Percentiles rank a stretch among this genome's conserved stretches.
Conservation (phyloP, 1,284 basidiomycete species). For the Cystobasidium sp. region DNA sequence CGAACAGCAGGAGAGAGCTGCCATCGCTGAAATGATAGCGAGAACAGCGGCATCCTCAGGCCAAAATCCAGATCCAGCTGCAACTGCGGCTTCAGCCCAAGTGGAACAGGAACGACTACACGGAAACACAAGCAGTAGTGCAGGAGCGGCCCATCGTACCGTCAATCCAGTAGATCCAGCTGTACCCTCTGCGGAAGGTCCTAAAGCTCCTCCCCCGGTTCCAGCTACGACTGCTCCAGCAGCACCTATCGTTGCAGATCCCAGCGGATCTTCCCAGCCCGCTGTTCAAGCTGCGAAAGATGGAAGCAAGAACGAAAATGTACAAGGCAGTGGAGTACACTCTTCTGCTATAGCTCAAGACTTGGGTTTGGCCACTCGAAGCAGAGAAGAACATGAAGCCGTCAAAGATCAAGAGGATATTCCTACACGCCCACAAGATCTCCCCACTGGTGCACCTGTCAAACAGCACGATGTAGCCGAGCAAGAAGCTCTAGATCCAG, state of each 20-base stretch:
- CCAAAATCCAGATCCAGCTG: neutral
- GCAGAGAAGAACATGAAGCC: constrained; percentile 35
- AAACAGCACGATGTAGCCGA: constrained; percentile 42
- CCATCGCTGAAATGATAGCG: constrained; percentile 28
- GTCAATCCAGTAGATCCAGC: constrained; percentile 17
- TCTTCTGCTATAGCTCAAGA: constrained; percentile 13
- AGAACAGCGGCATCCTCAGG: constrained; percentile 11
- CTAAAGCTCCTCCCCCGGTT: constrained; percentile 7
- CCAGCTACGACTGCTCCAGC: neutral
- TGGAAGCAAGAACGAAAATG: constrained; percentile 1
- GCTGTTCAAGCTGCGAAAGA: constrained; percentile 35
- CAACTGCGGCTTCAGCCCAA: constrained; percentile 6
- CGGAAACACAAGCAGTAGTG: neutral
- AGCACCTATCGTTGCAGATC: neutral
- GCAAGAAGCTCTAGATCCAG: constrained; percentile 26
- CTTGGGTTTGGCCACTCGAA: constrained; percentile 13
- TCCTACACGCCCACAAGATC: constrained; percentile 40
- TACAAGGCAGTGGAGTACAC: constrained; percentile 31
- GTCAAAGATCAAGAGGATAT: constrained; percentile 39
- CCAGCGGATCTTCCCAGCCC: neutral
- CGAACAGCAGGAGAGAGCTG: neutral
- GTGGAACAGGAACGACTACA: neutral
- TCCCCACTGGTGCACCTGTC: constrained; percentile 36
- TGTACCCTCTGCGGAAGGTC: constrained; percentile 3
- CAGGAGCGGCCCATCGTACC: neutral